These are phyloP conservation scores for Penicillium glabrum DNA, from an alignment of 2,329 filamentous ascomycete species.

Conservation along the genomic window DNA sequence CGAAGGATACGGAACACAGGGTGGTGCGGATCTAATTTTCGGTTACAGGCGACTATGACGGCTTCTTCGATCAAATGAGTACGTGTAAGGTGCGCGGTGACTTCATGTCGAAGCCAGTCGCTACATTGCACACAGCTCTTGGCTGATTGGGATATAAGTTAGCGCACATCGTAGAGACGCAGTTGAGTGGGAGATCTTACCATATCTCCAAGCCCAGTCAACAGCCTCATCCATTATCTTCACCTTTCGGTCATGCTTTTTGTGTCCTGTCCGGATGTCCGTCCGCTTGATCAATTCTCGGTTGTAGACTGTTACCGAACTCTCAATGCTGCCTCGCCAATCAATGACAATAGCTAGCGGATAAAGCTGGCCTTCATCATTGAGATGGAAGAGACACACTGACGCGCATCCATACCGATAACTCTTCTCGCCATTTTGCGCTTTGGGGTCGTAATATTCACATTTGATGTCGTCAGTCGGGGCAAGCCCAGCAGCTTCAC, in stretches of 20 bases:
- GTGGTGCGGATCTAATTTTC: slow-evolving; percentile 2
- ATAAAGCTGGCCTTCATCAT: slow-evolving; percentile 1
- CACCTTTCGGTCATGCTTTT: neutral
- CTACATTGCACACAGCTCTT: slow-evolving; percentile 7
- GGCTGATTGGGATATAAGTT: neutral
- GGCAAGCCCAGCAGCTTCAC: slow-evolving; percentile 4
- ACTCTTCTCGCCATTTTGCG: neutral
- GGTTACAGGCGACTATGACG: slow-evolving; percentile 6
- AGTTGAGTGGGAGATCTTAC: neutral
- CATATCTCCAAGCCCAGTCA: slow-evolving; percentile 13
- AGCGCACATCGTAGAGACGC: neutral
- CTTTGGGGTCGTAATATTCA: neutral
- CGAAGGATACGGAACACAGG: slow-evolving; percentile 3
- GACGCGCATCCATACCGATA: slow-evolving; percentile 6
- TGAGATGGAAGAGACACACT: slow-evolving; percentile 4
- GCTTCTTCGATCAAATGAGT: slow-evolving; percentile 9
- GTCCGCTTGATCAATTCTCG: slow-evolving; percentile 3
- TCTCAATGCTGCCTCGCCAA: slow-evolving; percentile 4
- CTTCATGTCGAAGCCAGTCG: slow-evolving; percentile 8
- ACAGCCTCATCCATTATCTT: neutral
- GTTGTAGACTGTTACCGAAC: slow-evolving; percentile 10
- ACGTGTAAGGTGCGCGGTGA: slow-evolving; percentile 4
- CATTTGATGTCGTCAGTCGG: too few species aligned
- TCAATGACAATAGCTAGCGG: slow-evolving; percentile 10
- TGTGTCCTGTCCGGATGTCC: neutral